phyloP scores from a whole-genome alignment of 371 early-diverging fungal genomes.

The Mortierella sp. region DNA sequence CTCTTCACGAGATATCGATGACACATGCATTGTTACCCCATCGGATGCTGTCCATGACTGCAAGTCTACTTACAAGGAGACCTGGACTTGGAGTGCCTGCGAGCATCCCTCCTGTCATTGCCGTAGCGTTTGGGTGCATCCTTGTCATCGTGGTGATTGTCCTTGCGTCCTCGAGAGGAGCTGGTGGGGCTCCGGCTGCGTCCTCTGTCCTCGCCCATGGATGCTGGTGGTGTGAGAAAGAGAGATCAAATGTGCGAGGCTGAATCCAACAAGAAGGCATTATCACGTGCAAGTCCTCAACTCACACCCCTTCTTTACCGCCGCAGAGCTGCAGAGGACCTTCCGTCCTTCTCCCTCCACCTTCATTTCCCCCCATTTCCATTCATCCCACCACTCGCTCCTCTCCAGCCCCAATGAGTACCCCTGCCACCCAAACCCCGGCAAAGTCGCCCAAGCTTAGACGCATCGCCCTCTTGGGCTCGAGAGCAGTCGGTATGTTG shows the following conservation, averaged over 20 bases:
- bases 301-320: too few species aligned
- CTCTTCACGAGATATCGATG: not conserved
- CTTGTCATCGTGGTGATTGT: conserved; percentile 14
- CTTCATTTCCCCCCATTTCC: not conserved
- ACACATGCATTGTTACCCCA: not conserved
- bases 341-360: not conserved
- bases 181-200: conserved; percentile 19
- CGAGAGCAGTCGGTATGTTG: conserved; percentile 84
- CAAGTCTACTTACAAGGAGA: conserved; percentile 40
- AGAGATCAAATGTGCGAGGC: too few species aligned
- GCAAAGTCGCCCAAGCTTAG: conserved; percentile 60
- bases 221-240: too few species aligned
- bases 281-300: too few species aligned
- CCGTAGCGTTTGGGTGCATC: not conserved
- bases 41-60: not conserved
- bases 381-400: not conserved
- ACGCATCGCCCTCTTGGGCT: conserved; percentile 84
- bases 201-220: conserved; percentile 33
- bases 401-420: conserved; percentile 15
- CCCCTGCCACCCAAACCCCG: conserved; percentile 41
- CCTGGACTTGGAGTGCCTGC: conserved; percentile 6
- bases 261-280: too few species aligned
- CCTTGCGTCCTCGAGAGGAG: conserved; percentile 2
- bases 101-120: conserved; percentile 7
- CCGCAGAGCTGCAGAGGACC: too few species aligned